phyloP scores from a whole-genome alignment of 257 asterid species.

The Apocynum venetum region DNA sequence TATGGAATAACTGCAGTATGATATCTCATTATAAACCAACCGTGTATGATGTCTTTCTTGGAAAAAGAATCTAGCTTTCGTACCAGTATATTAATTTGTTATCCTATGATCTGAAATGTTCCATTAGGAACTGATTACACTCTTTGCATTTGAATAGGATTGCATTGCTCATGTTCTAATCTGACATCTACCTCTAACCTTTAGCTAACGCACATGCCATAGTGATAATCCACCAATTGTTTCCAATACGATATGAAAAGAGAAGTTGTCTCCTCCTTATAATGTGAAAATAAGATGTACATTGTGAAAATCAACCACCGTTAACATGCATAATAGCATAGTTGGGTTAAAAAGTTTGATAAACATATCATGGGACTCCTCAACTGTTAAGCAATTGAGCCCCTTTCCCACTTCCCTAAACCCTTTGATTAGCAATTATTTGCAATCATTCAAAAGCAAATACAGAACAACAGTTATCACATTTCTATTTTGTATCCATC shows the following conservation, averaged over 20 bases:
- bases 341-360: not conserved
- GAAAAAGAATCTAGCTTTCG: not conserved
- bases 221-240: not conserved
- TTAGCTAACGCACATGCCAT: not conserved
- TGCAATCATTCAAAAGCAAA: not conserved
- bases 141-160: too few species aligned
- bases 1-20: not conserved
- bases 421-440: not conserved
- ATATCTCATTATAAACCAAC: not conserved
- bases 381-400: not conserved
- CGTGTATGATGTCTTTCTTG: not conserved
- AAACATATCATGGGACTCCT: not conserved
- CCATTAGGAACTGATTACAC: too few species aligned
- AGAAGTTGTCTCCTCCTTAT: too few species aligned
- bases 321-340: not conserved
- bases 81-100: not conserved
- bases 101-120: not conserved
- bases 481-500: not conserved
- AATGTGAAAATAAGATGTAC: not conserved
- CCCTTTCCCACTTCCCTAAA: not conserved
- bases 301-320: not conserved
- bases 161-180: not conserved
- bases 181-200: not conserved
- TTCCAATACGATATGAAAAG: not conserved
- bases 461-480: too few species aligned